phyloP scores from a whole-genome alignment of 2,329 filamentous ascomycete species.

The Emericellopsis cladophorae region DNA sequence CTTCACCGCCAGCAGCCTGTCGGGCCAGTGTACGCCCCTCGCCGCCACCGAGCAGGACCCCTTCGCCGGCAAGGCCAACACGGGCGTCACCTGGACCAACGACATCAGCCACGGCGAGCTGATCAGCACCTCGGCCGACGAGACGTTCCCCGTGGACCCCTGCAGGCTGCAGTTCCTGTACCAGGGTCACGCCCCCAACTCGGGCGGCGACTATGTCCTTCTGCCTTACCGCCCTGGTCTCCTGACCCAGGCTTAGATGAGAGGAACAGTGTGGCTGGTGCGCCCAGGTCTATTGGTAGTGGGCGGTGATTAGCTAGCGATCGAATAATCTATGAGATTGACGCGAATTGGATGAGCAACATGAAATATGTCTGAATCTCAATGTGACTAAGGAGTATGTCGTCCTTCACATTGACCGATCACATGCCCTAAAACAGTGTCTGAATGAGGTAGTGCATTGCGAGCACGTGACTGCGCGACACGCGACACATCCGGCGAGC shows the following conservation, averaged over 20 bases:
- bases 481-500: too few species aligned
- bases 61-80: slow-evolving; percentile 56
- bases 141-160: slow-evolving; percentile 49
- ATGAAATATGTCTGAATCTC: too few species aligned
- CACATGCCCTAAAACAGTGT: too few species aligned
- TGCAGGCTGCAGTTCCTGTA: slow-evolving; percentile 55
- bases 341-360: too few species aligned
- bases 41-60: slow-evolving; percentile 41
- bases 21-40: slow-evolving; percentile 45
- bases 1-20: slow-evolving; percentile 45
- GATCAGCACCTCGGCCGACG: slow-evolving; percentile 40
- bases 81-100: slow-evolving; percentile 51
- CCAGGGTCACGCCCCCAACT: slow-evolving; percentile 36
- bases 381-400: too few species aligned
- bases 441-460: too few species aligned
- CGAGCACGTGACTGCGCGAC: too few species aligned
- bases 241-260: slow-evolving; percentile 23
- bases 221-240: slow-evolving; percentile 43
- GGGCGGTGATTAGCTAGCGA: too few species aligned
- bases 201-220: slow-evolving; percentile 30
- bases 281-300: too few species aligned
- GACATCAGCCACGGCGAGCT: slow-evolving; percentile 56
- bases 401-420: too few species aligned
- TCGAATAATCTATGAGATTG: too few species aligned
- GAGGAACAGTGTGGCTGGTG: not conserved